Conservation (phyloP, 208 protist genomes). For the Crithidia sp. region DNA sequence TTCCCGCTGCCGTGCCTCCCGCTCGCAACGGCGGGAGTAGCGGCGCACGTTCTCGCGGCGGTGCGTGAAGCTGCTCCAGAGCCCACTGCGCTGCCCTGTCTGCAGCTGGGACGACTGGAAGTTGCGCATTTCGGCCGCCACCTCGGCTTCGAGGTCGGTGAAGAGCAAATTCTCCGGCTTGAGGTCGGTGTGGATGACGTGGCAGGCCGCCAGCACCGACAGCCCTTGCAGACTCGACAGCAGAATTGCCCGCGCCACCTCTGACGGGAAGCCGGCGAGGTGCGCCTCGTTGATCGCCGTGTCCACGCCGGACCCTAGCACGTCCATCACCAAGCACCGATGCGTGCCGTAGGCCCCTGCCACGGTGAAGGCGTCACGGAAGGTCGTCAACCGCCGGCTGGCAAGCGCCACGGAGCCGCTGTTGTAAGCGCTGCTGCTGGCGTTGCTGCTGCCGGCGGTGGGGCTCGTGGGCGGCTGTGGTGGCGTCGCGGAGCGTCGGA, state of each 20-base stretch:
- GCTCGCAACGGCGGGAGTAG: constrained; percentile 25
- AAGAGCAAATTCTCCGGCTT: constrained; percentile 94
- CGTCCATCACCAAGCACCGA: constrained; percentile 94
- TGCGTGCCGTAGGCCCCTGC: constrained; percentile 70
- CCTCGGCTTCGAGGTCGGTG: constrained; percentile 39
- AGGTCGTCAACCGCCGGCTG: constrained; percentile 29
- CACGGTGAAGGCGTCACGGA: constrained; percentile 61
- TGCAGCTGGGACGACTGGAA: constrained; percentile 39
- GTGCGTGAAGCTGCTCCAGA: constrained; percentile 39
- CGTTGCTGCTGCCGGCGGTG: neutral
- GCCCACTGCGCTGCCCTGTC: constrained; percentile 5
- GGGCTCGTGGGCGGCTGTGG: neutral
- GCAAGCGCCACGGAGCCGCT: neutral
- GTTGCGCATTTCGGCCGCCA: constrained; percentile 36
- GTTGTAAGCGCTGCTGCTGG: neutral
- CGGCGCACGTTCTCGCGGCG: constrained; percentile 22
- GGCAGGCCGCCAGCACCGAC: constrained; percentile 87
- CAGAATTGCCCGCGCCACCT: constrained; percentile 74
- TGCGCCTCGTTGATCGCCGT: constrained; percentile 87
- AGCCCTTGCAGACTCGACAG: constrained; percentile 58
- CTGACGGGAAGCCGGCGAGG: constrained; percentile 91
- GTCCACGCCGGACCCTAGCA: constrained; percentile 93
- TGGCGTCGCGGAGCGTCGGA: too few species aligned
- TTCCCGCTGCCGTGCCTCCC: neutral
- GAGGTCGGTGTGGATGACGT: constrained; percentile 95